Evolutionary conservation across 768 basidiomycete genomes (phyloP).

Genomic region (Phanerochaete carnosa): DNA sequence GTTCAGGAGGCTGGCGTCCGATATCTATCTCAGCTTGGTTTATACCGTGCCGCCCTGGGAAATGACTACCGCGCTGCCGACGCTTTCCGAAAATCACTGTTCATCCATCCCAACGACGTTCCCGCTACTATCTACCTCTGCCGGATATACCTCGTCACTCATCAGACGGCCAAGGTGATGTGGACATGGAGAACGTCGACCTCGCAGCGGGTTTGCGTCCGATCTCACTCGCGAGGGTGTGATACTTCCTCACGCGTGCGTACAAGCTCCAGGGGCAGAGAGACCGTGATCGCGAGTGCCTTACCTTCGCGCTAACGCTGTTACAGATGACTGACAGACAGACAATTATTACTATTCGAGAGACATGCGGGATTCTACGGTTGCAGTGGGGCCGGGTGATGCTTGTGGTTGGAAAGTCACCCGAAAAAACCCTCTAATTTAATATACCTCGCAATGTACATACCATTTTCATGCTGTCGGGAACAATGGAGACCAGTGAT

Average conservation of each 20-base stretch:
- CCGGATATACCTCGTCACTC: constrained; percentile 58
- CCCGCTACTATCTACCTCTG: constrained; percentile 75
- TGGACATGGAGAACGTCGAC: constrained; percentile 54
- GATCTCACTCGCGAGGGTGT: constrained; percentile 85
- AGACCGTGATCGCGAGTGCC: constrained; percentile 71
- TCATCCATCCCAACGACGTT: constrained; percentile 77
- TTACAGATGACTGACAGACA: no score
- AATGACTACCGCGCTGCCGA: constrained; percentile 62
- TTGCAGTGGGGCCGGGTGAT: constrained; percentile 71
- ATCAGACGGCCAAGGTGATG: constrained; percentile 1
- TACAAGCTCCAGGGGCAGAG: constrained; percentile 72
- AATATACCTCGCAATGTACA: neutral
- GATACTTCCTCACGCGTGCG: constrained; percentile 87
- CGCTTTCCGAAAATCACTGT: constrained; percentile 84
- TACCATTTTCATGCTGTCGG: neutral
- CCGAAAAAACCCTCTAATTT: neutral
- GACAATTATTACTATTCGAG: no score
- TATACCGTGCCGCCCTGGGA: constrained; percentile 64
- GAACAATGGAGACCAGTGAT: no score
- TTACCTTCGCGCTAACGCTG: constrained; percentile 63
- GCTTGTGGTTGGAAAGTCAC: constrained; percentile 36
- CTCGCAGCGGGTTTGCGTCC: constrained; percentile 73
- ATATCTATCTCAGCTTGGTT: constrained; percentile 53
- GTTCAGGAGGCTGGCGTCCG: constrained; percentile 54
- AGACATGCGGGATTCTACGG: constrained; percentile 59